phyloP scores from a whole-genome alignment of 345 rosid genomes.

The Rhodamnia rubescens region DNA sequence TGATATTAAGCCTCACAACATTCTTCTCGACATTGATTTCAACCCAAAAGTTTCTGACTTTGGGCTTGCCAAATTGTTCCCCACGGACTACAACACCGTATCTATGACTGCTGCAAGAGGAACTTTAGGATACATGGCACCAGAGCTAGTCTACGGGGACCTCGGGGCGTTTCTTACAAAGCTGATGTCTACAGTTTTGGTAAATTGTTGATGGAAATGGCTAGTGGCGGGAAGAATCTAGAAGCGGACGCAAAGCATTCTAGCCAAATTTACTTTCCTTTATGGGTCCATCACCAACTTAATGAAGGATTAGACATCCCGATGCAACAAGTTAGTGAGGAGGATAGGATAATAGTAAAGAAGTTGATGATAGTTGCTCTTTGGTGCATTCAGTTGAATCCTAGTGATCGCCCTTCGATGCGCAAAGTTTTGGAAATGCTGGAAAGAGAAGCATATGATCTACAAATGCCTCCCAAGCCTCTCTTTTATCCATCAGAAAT shows the following conservation, averaged over 20 bases:
- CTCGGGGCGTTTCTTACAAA: background rate
- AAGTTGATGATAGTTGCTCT: background rate
- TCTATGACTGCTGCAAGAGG: accelerated
- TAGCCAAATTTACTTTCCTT: background rate
- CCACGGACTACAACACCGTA: accelerated
- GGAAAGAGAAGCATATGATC: background rate
- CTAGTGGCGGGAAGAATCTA: background rate
- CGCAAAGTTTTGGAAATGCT: background rate
- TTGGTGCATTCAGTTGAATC: background rate
- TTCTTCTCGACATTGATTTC: background rate
- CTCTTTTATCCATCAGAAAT: too few relatives aligned
- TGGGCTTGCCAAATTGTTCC: background rate
- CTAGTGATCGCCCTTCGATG: background rate
- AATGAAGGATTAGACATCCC: accelerated
- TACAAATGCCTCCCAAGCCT: too few relatives aligned
- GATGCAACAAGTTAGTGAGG: background rate
- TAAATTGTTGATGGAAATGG: background rate
- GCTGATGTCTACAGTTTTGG: background rate
- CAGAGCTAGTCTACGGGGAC: background rate
- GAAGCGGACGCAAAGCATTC: accelerated
- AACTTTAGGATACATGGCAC: background rate
- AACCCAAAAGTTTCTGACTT: background rate
- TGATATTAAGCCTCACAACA: background rate
- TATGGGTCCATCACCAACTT: background rate
- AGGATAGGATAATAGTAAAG: background rate